phyloP scores from a whole-genome alignment of 1,284 basidiomycete species.

The Malassezia obtusa region DNA sequence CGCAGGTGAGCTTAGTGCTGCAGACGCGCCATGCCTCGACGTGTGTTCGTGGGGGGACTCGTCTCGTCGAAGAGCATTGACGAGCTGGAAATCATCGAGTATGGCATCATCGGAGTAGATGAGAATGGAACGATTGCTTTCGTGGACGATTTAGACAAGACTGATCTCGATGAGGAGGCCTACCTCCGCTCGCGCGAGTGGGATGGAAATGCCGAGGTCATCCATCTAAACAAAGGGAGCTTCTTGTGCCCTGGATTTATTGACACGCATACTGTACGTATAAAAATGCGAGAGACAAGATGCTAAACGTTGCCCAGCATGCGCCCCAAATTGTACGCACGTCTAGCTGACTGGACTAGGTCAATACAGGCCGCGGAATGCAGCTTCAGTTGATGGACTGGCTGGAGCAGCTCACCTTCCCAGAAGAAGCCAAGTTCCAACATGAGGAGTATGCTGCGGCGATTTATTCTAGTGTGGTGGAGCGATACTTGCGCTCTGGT shows the following conservation, averaged over 20 bases:
- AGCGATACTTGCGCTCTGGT: conserved; percentile 57
- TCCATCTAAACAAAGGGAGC: conserved; percentile 47
- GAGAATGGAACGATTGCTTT: conserved; percentile 34
- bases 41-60: conserved; percentile 37
- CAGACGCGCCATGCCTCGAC: conserved; percentile 7
- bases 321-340: conserved; percentile 45
- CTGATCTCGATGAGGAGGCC: neutral
- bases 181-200: neutral
- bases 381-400: conserved; percentile 72
- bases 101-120: conserved; percentile 35
- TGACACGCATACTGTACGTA: conserved; percentile 65
- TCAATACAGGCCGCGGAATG: conserved; percentile 59
- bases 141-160: conserved; percentile 32
- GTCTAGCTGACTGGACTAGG: conserved; percentile 48
- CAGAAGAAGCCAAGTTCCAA: conserved; percentile 70
- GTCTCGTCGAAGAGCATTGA: conserved; percentile 25
- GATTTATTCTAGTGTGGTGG: conserved; percentile 66
- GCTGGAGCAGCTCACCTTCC: conserved; percentile 78
- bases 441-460: conserved; percentile 62
- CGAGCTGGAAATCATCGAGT: conserved; percentile 28
- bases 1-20: no score
- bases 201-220: neutral
- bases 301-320: conserved; percentile 16
- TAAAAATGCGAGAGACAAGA: no score
- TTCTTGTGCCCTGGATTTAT: conserved; percentile 80